Evolutionary conservation across 2,329 filamentous ascomycete species (phyloP), one percentile per base, ranked within the genome.

Genomic region (Xylariaceae sp.): DNA sequence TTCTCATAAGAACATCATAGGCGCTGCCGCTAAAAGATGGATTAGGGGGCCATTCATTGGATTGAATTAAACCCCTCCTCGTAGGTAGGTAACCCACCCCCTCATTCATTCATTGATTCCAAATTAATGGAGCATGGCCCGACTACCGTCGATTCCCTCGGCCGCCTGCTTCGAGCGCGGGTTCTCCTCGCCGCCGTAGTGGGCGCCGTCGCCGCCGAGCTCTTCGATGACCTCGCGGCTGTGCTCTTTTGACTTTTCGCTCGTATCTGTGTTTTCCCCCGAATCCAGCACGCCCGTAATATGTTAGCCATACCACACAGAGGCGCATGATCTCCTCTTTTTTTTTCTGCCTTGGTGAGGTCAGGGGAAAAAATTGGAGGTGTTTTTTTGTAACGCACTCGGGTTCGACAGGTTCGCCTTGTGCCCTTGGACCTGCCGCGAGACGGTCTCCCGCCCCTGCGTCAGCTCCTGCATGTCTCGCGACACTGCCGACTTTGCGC

Each of bases 321-420:
- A n/a, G n/a, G n/a, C n/a, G n/a, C n/a, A n/a, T n/a, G n/a, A n/a
- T n/a, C n/a, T n/a, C n/a, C n/a, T n/a, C n/a, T n/a, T n/a, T n/a
- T n/a, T n/a, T n/a, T n/a, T n/a, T n/a, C n/a, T n/a, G n/a, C n/a
- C n/a, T n/a, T n/a, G n/a, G n/a, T n/a, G n/a, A n/a, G n/a, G n/a
- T n/a, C n/a, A n/a, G n/a, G n/a, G n/a, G n/a, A n/a, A n/a, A n/a
- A n/a, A n/a, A n/a, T n/a, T n/a, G n/a, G n/a, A n/a, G n/a, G n/a
- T n/a, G n/a, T n/a, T n/a, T n/a, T n/a, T n/a, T n/a, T n/a, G n/a
- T 27, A 4, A 24, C 21, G 21, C 11, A 70, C 68, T 70, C 8
- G 67, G 66, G 43, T 71, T 71, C 40, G 61, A 60, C 13, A 71
- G 46, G 44, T 71, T 71, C 2, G 68, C 67, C 55, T 70, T 70